Evolutionary conservation across 2,329 filamentous ascomycete species (phyloP).

Genomic region (Aspergillus amoenus): DNA sequence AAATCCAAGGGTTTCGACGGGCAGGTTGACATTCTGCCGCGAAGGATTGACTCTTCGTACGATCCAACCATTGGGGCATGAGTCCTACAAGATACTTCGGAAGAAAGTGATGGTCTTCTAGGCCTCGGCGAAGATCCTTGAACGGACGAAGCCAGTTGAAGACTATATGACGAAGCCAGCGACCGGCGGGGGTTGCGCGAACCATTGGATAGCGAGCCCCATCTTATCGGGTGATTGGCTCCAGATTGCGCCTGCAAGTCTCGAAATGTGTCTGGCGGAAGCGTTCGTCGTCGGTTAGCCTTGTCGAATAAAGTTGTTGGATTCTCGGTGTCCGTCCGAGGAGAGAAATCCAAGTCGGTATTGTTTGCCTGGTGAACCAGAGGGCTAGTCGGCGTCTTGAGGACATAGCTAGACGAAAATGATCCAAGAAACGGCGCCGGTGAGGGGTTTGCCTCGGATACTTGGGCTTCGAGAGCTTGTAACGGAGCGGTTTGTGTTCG

Average conservation of each 20-base stretch:
- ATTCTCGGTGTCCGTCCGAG: constrained; percentile 53
- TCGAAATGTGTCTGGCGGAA: constrained; percentile 63
- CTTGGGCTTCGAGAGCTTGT: constrained; percentile 16
- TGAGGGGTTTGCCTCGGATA: constrained; percentile 31
- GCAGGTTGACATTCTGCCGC: constrained; percentile 93
- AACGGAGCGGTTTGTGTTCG: constrained; percentile 18
- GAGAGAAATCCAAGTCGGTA: constrained; percentile 67
- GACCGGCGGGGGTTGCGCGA: constrained; percentile 77
- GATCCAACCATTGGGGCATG: constrained; percentile 97
- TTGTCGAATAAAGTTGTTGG: constrained; percentile 49
- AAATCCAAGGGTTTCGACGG: constrained; percentile 92
- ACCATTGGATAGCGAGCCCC: constrained; percentile 65
- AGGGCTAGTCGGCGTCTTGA: constrained; percentile 88
- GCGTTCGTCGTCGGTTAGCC: constrained; percentile 66
- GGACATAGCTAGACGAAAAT: constrained; percentile 74
- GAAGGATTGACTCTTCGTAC: constrained; percentile 94
- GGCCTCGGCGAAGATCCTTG: constrained; percentile 39
- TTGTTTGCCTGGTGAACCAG: constrained; percentile 86
- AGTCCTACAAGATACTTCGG: constrained; percentile 74
- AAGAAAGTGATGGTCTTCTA: constrained; percentile 68
- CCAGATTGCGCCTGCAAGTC: constrained; percentile 44
- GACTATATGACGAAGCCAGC: constrained; percentile 60
- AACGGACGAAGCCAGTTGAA: constrained; percentile 49
- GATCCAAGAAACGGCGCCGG: constrained; percentile 66
- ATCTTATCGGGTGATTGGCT: constrained; percentile 49